phyloP scores from a whole-genome alignment of 768 basidiomycete species.

The Suillus hirtellus region DNA sequence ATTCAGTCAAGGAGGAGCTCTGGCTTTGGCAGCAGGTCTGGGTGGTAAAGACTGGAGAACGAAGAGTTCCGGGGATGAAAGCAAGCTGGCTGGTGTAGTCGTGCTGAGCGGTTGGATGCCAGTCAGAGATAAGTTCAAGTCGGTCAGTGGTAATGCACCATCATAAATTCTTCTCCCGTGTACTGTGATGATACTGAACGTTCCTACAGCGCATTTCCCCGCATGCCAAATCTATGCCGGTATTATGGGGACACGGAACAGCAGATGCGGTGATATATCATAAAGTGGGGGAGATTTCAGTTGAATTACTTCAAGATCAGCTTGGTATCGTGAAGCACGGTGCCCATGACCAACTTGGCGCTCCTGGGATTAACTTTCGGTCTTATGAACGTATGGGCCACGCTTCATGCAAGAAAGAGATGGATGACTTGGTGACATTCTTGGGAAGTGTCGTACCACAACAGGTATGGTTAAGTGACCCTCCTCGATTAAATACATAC shows the following conservation, averaged over 20 bases:
- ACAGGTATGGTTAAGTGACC: not conserved
- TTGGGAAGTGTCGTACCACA: slow-evolving; percentile 19
- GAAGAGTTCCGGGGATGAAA: slow-evolving; percentile 26
- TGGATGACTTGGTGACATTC: slow-evolving; percentile 20
- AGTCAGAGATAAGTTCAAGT: slow-evolving; percentile 41
- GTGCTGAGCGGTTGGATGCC: slow-evolving; percentile 47
- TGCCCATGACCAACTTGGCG: not conserved
- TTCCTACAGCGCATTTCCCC: slow-evolving; percentile 46
- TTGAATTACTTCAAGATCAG: slow-evolving; percentile 20
- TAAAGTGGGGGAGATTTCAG: slow-evolving; percentile 14
- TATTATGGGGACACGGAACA: slow-evolving; percentile 28
- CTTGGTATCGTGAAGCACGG: slow-evolving; percentile 12
- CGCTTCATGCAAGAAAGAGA: slow-evolving; percentile 16
- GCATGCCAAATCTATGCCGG: slow-evolving; percentile 12
- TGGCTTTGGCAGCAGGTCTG: slow-evolving; percentile 43
- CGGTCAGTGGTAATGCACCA: slow-evolving; percentile 24
- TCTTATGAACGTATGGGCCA: slow-evolving; percentile 17
- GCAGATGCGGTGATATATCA: slow-evolving; percentile 19
- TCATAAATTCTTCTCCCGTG: not conserved
- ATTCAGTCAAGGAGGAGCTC: slow-evolving; percentile 49
- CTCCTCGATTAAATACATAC: not conserved
- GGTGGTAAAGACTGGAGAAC: slow-evolving; percentile 35
- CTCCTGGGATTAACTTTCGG: slow-evolving; percentile 1
- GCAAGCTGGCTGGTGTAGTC: slow-evolving; percentile 40
- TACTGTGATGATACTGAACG: not conserved